phyloP scores from a whole-genome alignment of 1,284 basidiomycete species.

The Microbotryum intermedium region DNA sequence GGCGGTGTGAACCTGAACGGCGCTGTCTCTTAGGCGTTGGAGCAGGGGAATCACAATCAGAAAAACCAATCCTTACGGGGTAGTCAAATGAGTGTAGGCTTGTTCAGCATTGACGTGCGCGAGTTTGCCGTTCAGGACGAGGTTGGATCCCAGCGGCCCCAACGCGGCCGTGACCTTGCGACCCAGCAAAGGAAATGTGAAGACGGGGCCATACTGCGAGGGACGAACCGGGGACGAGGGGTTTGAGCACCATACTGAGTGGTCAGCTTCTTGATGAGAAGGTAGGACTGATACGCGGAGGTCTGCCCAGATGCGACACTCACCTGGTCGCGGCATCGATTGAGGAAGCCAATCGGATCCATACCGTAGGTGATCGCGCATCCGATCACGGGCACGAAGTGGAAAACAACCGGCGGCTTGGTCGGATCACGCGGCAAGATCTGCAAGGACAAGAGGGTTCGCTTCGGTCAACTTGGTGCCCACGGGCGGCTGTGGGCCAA shows the following conservation, averaged over 20 bases:
- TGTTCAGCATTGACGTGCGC: constrained; percentile 91
- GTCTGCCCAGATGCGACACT: constrained; percentile 25
- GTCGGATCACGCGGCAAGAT: constrained; percentile 51
- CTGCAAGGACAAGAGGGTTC: constrained; percentile 36
- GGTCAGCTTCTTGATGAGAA: too few relatives aligned
- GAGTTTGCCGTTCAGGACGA: constrained; percentile 87
- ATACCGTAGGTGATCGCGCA: constrained; percentile 65
- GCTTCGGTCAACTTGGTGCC: background rate
- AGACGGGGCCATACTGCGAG: constrained; percentile 59
- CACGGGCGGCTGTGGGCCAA: background rate
- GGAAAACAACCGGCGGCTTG: constrained; percentile 65
- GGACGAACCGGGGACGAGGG: background rate
- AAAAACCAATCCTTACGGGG: constrained; percentile 22
- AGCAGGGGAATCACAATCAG: background rate
- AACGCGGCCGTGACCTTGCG: constrained; percentile 84
- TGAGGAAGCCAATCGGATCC: constrained; percentile 69
- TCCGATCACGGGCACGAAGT: constrained; percentile 65
- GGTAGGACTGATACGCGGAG: background rate
- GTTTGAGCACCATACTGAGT: background rate
- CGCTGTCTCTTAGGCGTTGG: too few relatives aligned
- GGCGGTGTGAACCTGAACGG: too few relatives aligned
- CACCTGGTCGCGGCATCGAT: constrained; percentile 72
- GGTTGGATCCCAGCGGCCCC: constrained; percentile 86
- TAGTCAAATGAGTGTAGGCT: constrained; percentile 60
- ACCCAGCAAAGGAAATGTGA: constrained; percentile 81